These are phyloP conservation scores for Plasmodium coatneyi DNA, from an alignment of 169 alveolate genomes.

Conservation along the genomic window DNA sequence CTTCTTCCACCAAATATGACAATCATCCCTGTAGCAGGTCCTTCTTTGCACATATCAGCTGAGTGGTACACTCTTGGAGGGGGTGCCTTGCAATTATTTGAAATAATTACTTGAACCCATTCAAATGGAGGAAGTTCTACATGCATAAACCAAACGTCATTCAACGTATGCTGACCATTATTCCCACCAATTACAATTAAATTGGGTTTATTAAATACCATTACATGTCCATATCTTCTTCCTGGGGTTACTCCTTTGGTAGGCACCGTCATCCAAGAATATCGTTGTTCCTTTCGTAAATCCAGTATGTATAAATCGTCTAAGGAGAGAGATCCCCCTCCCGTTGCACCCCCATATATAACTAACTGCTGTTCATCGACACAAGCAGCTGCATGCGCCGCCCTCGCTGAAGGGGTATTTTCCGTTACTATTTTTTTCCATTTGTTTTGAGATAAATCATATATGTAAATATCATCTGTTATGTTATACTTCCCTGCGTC, in stretches of 20 bases:
- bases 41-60: slow-evolving; percentile 92
- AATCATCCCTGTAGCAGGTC: slow-evolving; percentile 99
- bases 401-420: slow-evolving; percentile 97
- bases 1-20: slow-evolving; percentile 99
- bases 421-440: slow-evolving; percentile 92
- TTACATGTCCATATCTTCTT: slow-evolving; percentile 98
- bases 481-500: slow-evolving; percentile 97
- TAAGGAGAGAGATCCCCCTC: slow-evolving; percentile 98
- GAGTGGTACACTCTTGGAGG: slow-evolving; percentile 95
- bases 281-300: slow-evolving; percentile 92
- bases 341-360: slow-evolving; percentile 99
- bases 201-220: slow-evolving; percentile 96
- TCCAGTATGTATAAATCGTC: slow-evolving; percentile 97
- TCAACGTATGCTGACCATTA: slow-evolving; percentile 94
- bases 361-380: slow-evolving; percentile 96
- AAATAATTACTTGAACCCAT: slow-evolving; percentile 94
- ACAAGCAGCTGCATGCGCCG: slow-evolving; percentile 99
- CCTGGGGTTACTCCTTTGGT: slow-evolving; percentile 98
- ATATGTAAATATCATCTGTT: slow-evolving; percentile 96
- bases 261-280: slow-evolving; percentile 98
- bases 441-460: slow-evolving; percentile 88
- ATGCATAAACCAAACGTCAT: slow-evolving; percentile 97
- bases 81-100: slow-evolving; percentile 90
- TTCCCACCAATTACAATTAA: slow-evolving; percentile 98
- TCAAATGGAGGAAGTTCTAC: slow-evolving; percentile 97